phyloP scores from a whole-genome alignment of 371 early-diverging fungal species.

The Apophysomyces ossiformis region DNA sequence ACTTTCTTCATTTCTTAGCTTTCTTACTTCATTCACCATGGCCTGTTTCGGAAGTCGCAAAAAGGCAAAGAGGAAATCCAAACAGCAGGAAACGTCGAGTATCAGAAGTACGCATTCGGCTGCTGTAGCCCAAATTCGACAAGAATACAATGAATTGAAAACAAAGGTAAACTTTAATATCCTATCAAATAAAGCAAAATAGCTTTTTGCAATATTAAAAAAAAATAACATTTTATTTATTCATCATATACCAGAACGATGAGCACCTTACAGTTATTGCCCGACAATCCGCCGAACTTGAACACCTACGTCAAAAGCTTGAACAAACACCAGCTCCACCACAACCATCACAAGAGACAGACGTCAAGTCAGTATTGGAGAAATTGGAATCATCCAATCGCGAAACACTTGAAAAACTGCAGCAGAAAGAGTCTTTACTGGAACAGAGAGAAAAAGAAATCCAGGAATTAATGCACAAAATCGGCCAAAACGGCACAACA shows the following conservation, averaged over 20 bases:
- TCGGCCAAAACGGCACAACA: slow-evolving; percentile 19
- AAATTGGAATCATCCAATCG: neutral
- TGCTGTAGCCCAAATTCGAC: slow-evolving; percentile 38
- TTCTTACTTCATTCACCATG: slow-evolving; percentile 18
- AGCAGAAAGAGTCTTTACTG: slow-evolving; percentile 30
- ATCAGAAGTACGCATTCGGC: slow-evolving; percentile 7
- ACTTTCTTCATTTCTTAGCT: slow-evolving; percentile 12
- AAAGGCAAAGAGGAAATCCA: slow-evolving; percentile 4
- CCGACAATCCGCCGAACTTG: slow-evolving; percentile 43
- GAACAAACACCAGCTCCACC: neutral
- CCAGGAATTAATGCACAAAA: slow-evolving; percentile 27
- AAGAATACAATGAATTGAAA: slow-evolving; percentile 49
- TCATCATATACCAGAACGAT: slow-evolving; percentile 26
- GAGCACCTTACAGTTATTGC: slow-evolving; percentile 43
- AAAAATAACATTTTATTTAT: too few relatives aligned
- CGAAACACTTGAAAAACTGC: slow-evolving; percentile 15
- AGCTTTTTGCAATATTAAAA: too few relatives aligned
- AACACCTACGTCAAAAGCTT: slow-evolving; percentile 33
- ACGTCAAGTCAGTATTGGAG: neutral
- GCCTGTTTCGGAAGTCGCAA: slow-evolving; percentile 33
- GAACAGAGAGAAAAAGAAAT: slow-evolving; percentile 34
- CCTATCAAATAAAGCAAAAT: neutral
- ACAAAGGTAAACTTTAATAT: slow-evolving; percentile 31
- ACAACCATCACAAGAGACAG: slow-evolving; percentile 1
- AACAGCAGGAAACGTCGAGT: slow-evolving; percentile 1